Percentiles rank a stretch among this genome's conserved stretches.
Evolutionary conservation across 192 early-diverging fungal genomes (phyloP).

Genomic region (Lobosporangium transversale): DNA sequence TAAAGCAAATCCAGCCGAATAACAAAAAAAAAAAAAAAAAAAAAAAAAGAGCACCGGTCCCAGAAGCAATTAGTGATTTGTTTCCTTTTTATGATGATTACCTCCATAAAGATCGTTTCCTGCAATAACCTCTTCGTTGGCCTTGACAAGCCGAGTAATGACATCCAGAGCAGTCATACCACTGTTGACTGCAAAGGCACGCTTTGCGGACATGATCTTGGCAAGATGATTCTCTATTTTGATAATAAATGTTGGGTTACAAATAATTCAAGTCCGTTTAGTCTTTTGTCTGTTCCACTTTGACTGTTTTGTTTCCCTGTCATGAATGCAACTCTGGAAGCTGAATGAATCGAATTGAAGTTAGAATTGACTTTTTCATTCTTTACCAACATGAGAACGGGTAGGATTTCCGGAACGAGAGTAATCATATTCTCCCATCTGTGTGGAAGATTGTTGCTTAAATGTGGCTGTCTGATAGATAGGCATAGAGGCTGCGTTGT

Average conservation of each 20-base stretch:
- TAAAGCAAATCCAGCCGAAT: no score
- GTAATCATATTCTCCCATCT: conserved; percentile 95
- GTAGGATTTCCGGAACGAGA: conserved; percentile 97
- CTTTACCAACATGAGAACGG: conserved; percentile 83
- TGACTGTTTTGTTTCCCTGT: no score
- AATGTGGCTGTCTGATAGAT: conserved; percentile 99
- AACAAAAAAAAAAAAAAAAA: no score
- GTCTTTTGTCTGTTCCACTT: no score
- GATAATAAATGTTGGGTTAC: no score
- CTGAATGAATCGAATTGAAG: no score
- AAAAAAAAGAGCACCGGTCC: no score
- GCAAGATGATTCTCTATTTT: conserved; percentile 90
- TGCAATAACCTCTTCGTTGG: conserved; percentile 91
- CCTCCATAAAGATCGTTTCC: conserved; percentile 98
- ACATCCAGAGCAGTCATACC: conserved; percentile 97
- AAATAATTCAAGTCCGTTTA: neutral
- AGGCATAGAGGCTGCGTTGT: conserved; percentile 92
- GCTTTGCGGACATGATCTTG: conserved; percentile 90
- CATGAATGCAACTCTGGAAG: neutral
- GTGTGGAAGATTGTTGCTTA: conserved; percentile 84
- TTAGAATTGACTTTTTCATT: neutral
- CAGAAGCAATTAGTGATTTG: conserved; percentile 7
- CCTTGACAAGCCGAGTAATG: conserved; percentile 85
- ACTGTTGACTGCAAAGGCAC: conserved; percentile 86
- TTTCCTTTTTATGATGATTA: conserved; percentile 24